Evolutionary conservation across 257 asterid genomes (phyloP).

Genomic region (Petrea volubilis): DNA sequence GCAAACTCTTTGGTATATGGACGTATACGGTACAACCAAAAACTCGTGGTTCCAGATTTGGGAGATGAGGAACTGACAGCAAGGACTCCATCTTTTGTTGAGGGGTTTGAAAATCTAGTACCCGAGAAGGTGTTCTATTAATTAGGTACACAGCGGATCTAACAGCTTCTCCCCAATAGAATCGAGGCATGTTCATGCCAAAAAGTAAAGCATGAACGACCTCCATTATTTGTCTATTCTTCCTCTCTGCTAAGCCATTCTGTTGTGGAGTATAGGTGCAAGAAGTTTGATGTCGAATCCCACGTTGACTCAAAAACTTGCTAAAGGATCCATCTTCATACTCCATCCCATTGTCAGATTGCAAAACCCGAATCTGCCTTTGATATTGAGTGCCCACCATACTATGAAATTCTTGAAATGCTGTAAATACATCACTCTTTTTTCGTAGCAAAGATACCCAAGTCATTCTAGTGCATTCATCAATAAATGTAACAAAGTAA

Average conservation of each 20-base stretch:
- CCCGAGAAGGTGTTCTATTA: neutral
- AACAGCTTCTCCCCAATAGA: neutral
- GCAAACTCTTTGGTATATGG: no score
- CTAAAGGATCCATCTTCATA: neutral
- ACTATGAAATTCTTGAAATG: no score
- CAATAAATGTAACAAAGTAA: no score
- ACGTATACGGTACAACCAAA: no score
- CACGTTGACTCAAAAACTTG: neutral
- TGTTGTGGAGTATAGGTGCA: neutral
- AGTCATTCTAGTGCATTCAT: no score
- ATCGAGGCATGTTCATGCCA: neutral
- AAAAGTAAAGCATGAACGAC: neutral
- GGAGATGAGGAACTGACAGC: no score
- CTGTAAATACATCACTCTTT: no score
- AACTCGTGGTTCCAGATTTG: no score
- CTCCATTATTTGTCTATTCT: neutral
- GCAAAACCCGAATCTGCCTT: no score
- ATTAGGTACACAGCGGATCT: neutral
- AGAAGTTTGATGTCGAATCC: neutral
- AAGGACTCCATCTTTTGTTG: neutral
- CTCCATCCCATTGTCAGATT: slow-evolving; percentile 12
- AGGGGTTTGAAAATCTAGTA: no score
- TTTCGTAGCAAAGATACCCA: no score
- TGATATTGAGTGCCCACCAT: no score
- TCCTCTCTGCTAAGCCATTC: neutral